These are phyloP conservation scores for Saprolegnia diclina DNA, from an alignment of 352 stramenopile species.

Conservation along the genomic window DNA sequence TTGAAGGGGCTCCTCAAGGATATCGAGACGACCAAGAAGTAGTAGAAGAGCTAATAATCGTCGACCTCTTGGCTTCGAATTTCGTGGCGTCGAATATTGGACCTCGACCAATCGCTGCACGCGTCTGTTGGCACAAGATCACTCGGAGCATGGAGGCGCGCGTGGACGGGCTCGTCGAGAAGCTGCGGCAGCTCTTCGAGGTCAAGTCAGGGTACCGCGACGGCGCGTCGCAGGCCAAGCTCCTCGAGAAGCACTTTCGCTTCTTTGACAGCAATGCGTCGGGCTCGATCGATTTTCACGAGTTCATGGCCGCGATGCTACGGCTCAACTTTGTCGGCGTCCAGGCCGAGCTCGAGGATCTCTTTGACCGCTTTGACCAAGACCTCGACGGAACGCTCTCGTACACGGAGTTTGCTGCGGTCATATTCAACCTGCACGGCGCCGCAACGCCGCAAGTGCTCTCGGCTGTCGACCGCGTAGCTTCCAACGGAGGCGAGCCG, in stretches of 20 bases:
- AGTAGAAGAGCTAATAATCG: neutral
- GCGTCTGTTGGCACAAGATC: neutral
- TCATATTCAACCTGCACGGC: constrained; percentile 37
- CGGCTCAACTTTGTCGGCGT: constrained; percentile 86
- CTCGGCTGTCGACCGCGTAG: constrained; percentile 18
- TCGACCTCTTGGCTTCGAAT: neutral
- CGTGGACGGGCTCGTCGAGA: constrained; percentile 49
- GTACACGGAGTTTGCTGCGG: constrained; percentile 65
- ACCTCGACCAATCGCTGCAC: neutral
- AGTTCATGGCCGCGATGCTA: constrained; percentile 82
- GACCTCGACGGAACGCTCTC: constrained; percentile 71
- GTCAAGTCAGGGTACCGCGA: constrained; percentile 71
- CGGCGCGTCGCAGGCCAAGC: constrained; percentile 38
- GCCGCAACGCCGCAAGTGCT: neutral
- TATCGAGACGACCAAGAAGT: neutral
- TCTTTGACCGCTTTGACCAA: constrained; percentile 87
- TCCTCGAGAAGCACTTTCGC: constrained; percentile 67
- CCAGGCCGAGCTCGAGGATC: constrained; percentile 71
- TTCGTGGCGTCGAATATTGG: neutral
- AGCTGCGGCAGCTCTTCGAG: constrained; percentile 58
- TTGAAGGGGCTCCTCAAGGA: constrained; percentile 24
- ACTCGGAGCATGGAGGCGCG: constrained; percentile 32
- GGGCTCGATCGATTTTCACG: constrained; percentile 76
- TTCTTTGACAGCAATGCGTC: constrained; percentile 69
- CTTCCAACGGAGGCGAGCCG: constrained; percentile 2